Evolutionary conservation across 2,329 filamentous ascomycete species (phyloP).

Genomic region (Aaosphaeria arxii): DNA sequence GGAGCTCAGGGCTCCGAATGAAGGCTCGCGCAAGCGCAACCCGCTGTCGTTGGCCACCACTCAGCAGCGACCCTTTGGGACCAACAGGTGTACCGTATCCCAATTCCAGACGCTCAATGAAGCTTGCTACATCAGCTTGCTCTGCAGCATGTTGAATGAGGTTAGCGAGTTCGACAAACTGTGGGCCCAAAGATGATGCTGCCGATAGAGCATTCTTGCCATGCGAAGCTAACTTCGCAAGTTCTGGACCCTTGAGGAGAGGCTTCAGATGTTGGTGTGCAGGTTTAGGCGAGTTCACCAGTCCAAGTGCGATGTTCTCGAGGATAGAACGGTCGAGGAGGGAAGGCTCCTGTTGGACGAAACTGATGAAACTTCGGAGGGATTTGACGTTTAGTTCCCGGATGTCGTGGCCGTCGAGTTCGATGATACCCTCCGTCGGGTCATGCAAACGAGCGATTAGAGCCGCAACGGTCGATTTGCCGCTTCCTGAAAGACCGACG

Average conservation of each 20-base stretch:
- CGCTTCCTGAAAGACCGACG: slow-evolving; percentile 88
- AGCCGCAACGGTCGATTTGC: slow-evolving; percentile 89
- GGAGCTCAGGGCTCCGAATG: slow-evolving; percentile 83
- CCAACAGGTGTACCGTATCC: slow-evolving; percentile 46
- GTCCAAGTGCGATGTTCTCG: slow-evolving; percentile 78
- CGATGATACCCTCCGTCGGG: slow-evolving; percentile 73
- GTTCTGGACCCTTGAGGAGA: slow-evolving; percentile 45
- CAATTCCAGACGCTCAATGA: slow-evolving; percentile 44
- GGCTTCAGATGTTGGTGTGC: slow-evolving; percentile 45
- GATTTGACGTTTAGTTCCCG: slow-evolving; percentile 71
- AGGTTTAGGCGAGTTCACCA: slow-evolving; percentile 48
- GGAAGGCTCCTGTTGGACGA: slow-evolving; percentile 83
- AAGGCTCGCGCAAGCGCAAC: slow-evolving; percentile 90
- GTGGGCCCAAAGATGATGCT: slow-evolving; percentile 41
- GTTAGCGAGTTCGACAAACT: slow-evolving; percentile 55
- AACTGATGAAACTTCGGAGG: slow-evolving; percentile 78
- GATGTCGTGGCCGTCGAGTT: slow-evolving; percentile 77
- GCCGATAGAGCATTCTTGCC: slow-evolving; percentile 49
- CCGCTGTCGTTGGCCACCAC: slow-evolving; percentile 89
- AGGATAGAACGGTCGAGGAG: slow-evolving; percentile 84
- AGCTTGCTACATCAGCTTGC: slow-evolving; percentile 48
- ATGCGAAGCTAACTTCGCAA: slow-evolving; percentile 52
- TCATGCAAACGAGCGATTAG: slow-evolving; percentile 94
- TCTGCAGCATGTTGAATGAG: slow-evolving; percentile 78
- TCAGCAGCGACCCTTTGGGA: slow-evolving; percentile 30